Conservation (phyloP, 2,329 filamentous ascomycete genomes). For the Trichoderma brevicompactum region DNA sequence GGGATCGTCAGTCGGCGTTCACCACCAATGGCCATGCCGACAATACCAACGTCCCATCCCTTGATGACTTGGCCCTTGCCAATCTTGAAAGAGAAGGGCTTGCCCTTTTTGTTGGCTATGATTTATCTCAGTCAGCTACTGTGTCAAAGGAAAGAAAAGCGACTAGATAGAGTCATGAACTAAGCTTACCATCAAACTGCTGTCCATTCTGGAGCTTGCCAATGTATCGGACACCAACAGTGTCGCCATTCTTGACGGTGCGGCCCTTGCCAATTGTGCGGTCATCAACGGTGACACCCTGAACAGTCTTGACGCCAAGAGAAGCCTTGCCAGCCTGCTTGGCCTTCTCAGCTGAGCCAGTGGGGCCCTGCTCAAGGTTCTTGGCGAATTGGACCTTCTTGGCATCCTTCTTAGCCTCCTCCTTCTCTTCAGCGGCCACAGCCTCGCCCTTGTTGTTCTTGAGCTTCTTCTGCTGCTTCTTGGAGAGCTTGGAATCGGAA, state of each 20-base stretch:
- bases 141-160: constrained; percentile 32
- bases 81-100: constrained; percentile 95
- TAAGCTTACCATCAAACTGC: constrained; percentile 82
- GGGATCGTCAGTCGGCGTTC: constrained; percentile 94
- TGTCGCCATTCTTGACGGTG: constrained; percentile 86
- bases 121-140: constrained; percentile 1
- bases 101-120: constrained; percentile 95
- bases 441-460: constrained; percentile 98
- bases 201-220: constrained; percentile 95
- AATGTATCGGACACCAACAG: constrained; percentile 94
- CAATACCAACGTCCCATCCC: constrained; percentile 95
- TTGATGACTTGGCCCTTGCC: constrained; percentile 96
- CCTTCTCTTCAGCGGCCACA: constrained; percentile 63
- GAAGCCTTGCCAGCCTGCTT: constrained; percentile 51
- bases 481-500: constrained; percentile 80
- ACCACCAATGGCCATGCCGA: constrained; percentile 89
- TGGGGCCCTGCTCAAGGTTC: constrained; percentile 96
- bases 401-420: constrained; percentile 63
- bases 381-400: constrained; percentile 99
- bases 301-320: constrained; percentile 75
- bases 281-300: constrained; percentile 93
- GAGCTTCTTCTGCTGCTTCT: constrained; percentile 97
- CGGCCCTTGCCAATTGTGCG: constrained; percentile 88
- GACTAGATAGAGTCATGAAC: not conserved
- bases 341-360: constrained; percentile 63